A percentile compares a stretch with the other conserved stretches of the same genome.
Conservation (phyloP, 164 flowering plant genomes). For the Annona squamosa region DNA sequence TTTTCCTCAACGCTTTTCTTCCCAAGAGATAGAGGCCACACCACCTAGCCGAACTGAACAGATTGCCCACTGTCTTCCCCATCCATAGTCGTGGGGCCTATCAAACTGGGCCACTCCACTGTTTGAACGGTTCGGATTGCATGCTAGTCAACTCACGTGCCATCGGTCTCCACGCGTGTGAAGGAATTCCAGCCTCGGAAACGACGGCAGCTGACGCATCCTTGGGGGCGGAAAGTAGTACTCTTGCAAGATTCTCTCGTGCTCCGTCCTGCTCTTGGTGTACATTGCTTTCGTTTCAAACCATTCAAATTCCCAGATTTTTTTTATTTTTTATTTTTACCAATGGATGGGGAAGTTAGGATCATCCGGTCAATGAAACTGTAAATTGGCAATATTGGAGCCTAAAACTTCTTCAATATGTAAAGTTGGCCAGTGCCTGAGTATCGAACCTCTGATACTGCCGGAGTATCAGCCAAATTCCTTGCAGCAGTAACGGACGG, state of each 20-base stretch:
- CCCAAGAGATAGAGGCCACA: not conserved
- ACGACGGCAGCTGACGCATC: not conserved
- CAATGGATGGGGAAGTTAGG: too few species aligned
- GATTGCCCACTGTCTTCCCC: not conserved
- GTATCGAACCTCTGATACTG: too few species aligned
- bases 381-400: too few species aligned
- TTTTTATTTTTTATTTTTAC: too few species aligned
- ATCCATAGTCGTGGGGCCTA: not conserved
- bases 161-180: not conserved
- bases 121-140: not conserved
- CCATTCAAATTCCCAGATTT: too few species aligned
- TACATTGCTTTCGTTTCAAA: too few species aligned
- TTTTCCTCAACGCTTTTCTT: not conserved
- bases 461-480: not conserved
- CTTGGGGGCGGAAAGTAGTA: not conserved
- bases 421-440: too few species aligned
- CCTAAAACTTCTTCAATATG: too few species aligned
- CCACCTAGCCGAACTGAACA: not conserved
- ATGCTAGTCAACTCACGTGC: not conserved
- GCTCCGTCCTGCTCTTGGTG: too few species aligned
- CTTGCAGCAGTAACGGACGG: not conserved
- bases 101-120: not conserved
- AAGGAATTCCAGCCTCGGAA: not conserved
- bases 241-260: not conserved
- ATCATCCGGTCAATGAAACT: too few species aligned